A percentile compares a stretch with the other conserved stretches of the same genome.
phyloP scores from a whole-genome alignment of 2,329 filamentous ascomycete species.

The Colletotrichum tropicale region DNA sequence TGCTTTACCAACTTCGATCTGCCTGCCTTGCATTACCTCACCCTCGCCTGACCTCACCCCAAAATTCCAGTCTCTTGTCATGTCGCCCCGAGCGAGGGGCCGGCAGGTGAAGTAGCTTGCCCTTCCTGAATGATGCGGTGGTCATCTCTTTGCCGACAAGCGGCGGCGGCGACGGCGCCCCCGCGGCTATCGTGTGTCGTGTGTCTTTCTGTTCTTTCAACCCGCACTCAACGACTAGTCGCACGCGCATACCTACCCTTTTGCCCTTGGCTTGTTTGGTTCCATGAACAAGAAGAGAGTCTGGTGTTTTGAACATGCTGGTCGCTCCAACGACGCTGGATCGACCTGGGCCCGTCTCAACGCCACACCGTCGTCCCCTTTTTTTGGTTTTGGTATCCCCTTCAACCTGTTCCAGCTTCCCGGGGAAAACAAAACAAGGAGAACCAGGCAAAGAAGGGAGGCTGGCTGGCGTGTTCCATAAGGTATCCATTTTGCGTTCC shows the following conservation, averaged over 20 bases:
- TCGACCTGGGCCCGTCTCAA: neutral
- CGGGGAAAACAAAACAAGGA: neutral
- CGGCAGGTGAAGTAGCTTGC: neutral
- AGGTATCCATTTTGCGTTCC: conserved; percentile 16
- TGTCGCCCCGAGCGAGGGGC: neutral
- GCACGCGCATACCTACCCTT: neutral
- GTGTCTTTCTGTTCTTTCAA: conserved; percentile 5
- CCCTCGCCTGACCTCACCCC: neutral
- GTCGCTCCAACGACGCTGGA: conserved; percentile 7
- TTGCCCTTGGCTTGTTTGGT: neutral
- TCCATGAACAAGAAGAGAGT: neutral
- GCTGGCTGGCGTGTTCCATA: conserved; percentile 5
- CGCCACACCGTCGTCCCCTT: conserved; percentile 3
- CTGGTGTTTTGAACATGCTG: conserved; percentile 3
- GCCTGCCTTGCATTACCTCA: neutral
- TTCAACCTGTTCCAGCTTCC: neutral
- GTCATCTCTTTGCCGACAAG: neutral
- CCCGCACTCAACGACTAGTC: neutral
- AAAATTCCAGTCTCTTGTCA: neutral
- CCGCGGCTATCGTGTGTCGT: neutral
- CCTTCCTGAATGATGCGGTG: neutral
- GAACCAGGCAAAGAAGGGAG: conserved; percentile 3
- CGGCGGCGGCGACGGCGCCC: neutral
- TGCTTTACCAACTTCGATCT: neutral
- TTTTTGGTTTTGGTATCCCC: neutral